A percentile compares a stretch with the other conserved stretches of the same genome.
These are phyloP conservation scores for Chalciporus chontae DNA, from an alignment of 768 basidiomycete genomes.

Conservation along the genomic window DNA sequence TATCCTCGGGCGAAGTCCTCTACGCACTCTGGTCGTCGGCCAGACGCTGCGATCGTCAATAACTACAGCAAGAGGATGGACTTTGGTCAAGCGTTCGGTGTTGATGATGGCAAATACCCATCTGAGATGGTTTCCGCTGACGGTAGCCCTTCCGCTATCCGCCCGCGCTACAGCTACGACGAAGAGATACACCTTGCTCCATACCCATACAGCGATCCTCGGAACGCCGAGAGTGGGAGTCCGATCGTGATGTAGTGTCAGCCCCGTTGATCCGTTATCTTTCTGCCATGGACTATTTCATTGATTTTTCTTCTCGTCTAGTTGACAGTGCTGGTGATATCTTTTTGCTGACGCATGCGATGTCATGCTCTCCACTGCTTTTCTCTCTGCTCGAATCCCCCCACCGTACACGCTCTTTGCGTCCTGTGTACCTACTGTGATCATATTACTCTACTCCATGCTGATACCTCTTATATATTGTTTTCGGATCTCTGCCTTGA, in stretches of 20 bases:
- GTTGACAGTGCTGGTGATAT: neutral
- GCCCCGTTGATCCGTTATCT: neutral
- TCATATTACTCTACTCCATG: neutral
- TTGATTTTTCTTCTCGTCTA: neutral
- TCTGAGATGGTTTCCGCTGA: slow-evolving; percentile 4
- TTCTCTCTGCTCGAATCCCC: neutral
- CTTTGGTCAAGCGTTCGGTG: slow-evolving; percentile 40
- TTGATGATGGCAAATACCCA: slow-evolving; percentile 22
- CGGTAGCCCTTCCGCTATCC: slow-evolving; percentile 9
- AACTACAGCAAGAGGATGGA: slow-evolving; percentile 28
- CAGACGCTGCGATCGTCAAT: slow-evolving; percentile 16
- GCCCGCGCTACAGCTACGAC: slow-evolving; percentile 33
- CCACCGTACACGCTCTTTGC: neutral
- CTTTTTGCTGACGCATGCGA: too few species aligned
- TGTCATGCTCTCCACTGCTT: neutral
- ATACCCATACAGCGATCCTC: slow-evolving; percentile 25
- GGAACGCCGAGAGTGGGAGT: slow-evolving; percentile 5
- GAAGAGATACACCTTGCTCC: slow-evolving; percentile 40
- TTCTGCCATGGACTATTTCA: neutral
- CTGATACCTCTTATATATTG: neutral
- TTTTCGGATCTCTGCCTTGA: neutral
- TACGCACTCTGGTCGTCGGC: slow-evolving; percentile 17
- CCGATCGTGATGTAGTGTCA: slow-evolving; percentile 4
- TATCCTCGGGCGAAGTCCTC: slow-evolving; percentile 32
- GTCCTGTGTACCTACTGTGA: neutral